Evolutionary conservation across 768 basidiomycete genomes (phyloP).

Genomic region (Hebeloma cylindrosporum): DNA sequence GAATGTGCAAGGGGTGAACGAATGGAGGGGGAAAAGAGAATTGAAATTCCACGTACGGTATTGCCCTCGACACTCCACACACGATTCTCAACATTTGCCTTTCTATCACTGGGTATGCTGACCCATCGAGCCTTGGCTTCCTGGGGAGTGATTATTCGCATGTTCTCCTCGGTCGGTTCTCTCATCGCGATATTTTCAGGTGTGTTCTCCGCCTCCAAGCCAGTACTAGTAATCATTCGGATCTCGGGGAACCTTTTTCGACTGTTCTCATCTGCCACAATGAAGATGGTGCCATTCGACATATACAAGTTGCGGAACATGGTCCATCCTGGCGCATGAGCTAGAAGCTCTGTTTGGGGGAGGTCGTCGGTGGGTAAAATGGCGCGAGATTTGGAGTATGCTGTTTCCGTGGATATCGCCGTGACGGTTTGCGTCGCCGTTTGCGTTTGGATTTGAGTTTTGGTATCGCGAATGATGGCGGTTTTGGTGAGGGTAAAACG

Average conservation of each 20-base stretch:
- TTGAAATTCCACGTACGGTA: constrained; percentile 46
- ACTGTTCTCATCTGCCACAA: constrained; percentile 42
- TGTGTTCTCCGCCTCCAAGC: constrained; percentile 53
- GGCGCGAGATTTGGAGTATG: constrained; percentile 15
- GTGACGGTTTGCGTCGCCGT: constrained; percentile 12
- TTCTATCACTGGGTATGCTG: constrained; percentile 17
- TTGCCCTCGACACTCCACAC: constrained; percentile 72
- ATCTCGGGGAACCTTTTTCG: constrained; percentile 39
- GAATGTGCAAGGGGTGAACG: not conserved
- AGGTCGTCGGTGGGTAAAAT: constrained; percentile 28
- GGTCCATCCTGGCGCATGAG: constrained; percentile 84
- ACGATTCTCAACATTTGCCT: constrained; percentile 35
- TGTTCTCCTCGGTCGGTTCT: constrained; percentile 63
- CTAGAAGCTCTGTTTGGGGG: constrained; percentile 55
- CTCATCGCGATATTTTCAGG: constrained; percentile 66
- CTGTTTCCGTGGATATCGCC: constrained; percentile 1
- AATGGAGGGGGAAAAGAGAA: not conserved
- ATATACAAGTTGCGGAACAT: constrained; percentile 82
- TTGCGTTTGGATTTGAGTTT: constrained; percentile 10
- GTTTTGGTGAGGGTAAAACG: constrained; percentile 1
- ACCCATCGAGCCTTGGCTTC: constrained; percentile 69
- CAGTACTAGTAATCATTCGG: constrained; percentile 67
- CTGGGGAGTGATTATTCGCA: constrained; percentile 58
- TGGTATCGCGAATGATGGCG: constrained; percentile 12
- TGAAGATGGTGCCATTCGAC: constrained; percentile 77